Conservation (phyloP, 768 basidiomycete species). For the Paxillus involutus region DNA sequence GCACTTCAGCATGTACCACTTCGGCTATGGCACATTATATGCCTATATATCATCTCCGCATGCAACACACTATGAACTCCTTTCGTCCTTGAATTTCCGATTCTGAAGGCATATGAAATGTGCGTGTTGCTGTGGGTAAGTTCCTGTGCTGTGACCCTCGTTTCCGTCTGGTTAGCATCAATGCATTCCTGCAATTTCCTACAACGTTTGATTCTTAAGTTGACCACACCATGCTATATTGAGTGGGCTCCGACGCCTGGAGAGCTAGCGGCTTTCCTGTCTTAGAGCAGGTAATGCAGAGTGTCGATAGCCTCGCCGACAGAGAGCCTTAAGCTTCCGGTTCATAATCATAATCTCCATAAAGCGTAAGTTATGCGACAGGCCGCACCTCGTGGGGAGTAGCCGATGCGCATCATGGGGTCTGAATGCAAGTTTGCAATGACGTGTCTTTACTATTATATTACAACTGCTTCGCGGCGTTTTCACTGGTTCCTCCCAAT, state of each 20-base stretch:
- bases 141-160: no score
- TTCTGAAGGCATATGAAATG: not conserved
- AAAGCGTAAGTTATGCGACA: no score
- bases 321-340: no score
- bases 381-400: not conserved
- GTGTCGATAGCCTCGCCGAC: no score
- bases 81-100: not conserved
- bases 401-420: no score
- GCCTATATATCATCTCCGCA: conserved; percentile 13
- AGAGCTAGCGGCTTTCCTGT: not conserved
- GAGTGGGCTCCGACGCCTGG: not conserved
- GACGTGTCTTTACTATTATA: conserved; percentile 14
- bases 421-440: not conserved
- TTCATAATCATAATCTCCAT: no score
- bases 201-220: not conserved
- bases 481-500: not conserved
- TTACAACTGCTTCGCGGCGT: not conserved
- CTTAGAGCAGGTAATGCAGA: no score
- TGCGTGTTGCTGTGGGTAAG: no score
- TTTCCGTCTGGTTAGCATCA: no score
- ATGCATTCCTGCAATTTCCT: no score
- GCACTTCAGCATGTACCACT: conserved; percentile 27
- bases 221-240: not conserved
- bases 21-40: conserved; percentile 12
- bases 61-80: conserved; percentile 15